A percentile compares a stretch with the other conserved stretches of the same genome.
These are phyloP conservation scores for Candida neerlandica DNA, from an alignment of 1,139 yeast genomes.

Conservation along the genomic window DNA sequence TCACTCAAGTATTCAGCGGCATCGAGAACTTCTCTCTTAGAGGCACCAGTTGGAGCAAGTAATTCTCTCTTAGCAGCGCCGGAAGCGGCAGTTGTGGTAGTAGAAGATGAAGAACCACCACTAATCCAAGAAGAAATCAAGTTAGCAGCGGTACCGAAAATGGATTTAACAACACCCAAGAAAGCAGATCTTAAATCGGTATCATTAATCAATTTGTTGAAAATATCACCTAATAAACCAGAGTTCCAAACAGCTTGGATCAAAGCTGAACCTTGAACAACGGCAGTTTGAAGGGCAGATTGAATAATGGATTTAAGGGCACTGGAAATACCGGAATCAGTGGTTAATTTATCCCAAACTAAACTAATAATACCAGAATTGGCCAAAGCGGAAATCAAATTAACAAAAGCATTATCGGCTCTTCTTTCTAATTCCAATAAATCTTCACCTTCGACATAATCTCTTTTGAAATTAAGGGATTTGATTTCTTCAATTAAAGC, in stretches of 20 bases:
- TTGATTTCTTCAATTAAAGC: constrained; percentile 38
- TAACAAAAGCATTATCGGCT: constrained; percentile 40
- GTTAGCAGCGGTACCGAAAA: constrained; percentile 36
- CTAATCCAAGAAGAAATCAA: constrained; percentile 27
- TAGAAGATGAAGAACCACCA: constrained; percentile 20
- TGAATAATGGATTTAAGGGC: constrained; percentile 32
- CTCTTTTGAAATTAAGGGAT: constrained; percentile 37
- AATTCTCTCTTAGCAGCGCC: constrained; percentile 23
- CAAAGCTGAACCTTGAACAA: constrained; percentile 48
- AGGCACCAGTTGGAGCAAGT: constrained; percentile 16
- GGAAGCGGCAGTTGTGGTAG: constrained; percentile 21
- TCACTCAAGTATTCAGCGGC: constrained; percentile 31
- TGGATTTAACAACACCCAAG: constrained; percentile 36
- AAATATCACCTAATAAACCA: constrained; percentile 41
- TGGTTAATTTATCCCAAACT: constrained; percentile 40
- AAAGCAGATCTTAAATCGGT: constrained; percentile 38
- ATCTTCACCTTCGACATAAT: constrained; percentile 29
- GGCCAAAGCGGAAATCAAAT: constrained; percentile 41
- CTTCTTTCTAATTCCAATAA: constrained; percentile 36
- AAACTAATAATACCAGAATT: constrained; percentile 44
- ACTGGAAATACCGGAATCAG: constrained; percentile 30
- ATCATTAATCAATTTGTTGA: constrained; percentile 38
- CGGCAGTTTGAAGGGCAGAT: constrained; percentile 36
- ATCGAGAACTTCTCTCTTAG: constrained; percentile 24
- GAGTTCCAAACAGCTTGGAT: constrained; percentile 48